These are phyloP conservation scores for Sclerotinia sclerotiorum DNA, from an alignment of 2,329 filamentous ascomycete species.

Conservation along the genomic window DNA sequence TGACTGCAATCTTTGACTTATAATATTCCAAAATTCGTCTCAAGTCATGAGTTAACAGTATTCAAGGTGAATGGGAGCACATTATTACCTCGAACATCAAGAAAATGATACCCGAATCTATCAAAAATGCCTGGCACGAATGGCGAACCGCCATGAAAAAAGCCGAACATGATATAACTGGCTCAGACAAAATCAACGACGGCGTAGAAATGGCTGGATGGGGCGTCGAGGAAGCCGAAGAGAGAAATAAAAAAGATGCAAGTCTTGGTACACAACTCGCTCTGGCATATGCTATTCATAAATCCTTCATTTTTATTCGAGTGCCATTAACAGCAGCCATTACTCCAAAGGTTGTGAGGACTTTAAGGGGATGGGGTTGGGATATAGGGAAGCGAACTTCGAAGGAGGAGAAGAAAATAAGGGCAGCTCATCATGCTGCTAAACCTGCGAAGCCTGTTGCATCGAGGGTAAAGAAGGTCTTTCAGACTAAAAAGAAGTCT, in stretches of 20 bases:
- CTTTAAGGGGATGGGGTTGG: slow-evolving; percentile 85
- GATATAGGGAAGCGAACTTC: slow-evolving; percentile 77
- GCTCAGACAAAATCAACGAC: slow-evolving; percentile 48
- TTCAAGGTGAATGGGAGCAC: slow-evolving; percentile 61
- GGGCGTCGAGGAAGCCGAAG: slow-evolving; percentile 64
- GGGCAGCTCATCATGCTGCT: slow-evolving; percentile 30
- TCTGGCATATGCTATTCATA: slow-evolving; percentile 94
- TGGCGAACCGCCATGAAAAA: slow-evolving; percentile 51
- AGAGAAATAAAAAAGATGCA: slow-evolving; percentile 62
- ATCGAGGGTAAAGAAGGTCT: not conserved
- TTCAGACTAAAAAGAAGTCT: slow-evolving; percentile 2
- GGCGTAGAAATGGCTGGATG: slow-evolving; percentile 54
- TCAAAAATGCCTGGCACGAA: slow-evolving; percentile 54
- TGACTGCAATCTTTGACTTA: not conserved
- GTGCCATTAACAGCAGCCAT: slow-evolving; percentile 89
- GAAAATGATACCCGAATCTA: slow-evolving; percentile 58
- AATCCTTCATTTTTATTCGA: slow-evolving; percentile 95
- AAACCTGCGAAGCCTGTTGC: slow-evolving; percentile 25
- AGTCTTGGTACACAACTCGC: slow-evolving; percentile 86
- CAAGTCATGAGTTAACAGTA: not conserved
- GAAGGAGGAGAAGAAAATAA: slow-evolving; percentile 41
- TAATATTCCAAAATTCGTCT: no score
- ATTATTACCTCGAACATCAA: slow-evolving; percentile 61
- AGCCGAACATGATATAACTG: slow-evolving; percentile 46
- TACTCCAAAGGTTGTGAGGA: slow-evolving; percentile 91